Percentiles rank a stretch among this genome's conserved stretches.
These are phyloP conservation scores for Lipomyces yamanashiensis DNA, from an alignment of 805 yeast genomes.

Conservation along the genomic window DNA sequence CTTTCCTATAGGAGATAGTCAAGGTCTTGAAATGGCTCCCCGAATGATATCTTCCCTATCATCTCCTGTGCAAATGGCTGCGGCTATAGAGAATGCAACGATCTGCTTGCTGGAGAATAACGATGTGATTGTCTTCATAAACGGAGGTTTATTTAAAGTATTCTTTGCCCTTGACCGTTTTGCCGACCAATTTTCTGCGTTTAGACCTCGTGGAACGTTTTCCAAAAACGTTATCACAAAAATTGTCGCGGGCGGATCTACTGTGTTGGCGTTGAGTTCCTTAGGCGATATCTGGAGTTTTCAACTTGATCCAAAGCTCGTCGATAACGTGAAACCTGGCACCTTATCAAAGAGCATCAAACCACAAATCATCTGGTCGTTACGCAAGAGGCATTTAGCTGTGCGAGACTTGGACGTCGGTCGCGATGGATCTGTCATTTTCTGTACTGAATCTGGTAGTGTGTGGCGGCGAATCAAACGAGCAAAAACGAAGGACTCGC, in stretches of 20 bases:
- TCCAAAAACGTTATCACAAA: constrained; percentile 27
- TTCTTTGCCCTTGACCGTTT: constrained; percentile 41
- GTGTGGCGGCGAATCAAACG: constrained; percentile 50
- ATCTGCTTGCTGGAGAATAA: constrained; percentile 61
- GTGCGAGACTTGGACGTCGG: constrained; percentile 72
- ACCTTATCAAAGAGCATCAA: constrained; percentile 25
- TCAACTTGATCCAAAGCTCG: constrained; percentile 21
- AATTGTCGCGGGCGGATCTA: constrained; percentile 29
- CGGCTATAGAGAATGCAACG: constrained; percentile 72
- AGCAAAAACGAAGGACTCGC: constrained; percentile 21
- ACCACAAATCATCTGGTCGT: constrained; percentile 41
- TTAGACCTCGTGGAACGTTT: constrained; percentile 32
- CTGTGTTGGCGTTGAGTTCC: constrained; percentile 39
- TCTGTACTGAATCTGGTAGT: constrained; percentile 72
- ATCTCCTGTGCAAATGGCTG: constrained; percentile 57
- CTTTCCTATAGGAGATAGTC: constrained; percentile 44
- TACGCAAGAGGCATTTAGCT: constrained; percentile 54
- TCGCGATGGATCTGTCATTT: constrained; percentile 67
- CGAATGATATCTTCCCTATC: constrained; percentile 51
- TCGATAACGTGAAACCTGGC: constrained; percentile 17
- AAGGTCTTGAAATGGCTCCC: constrained; percentile 41
- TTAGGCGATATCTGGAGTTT: constrained; percentile 36
- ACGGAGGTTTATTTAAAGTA: constrained; percentile 61
- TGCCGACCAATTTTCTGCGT: constrained; percentile 42
- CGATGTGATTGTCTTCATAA: constrained; percentile 65